A percentile compares a stretch with the other conserved stretches of the same genome.
Conservation (phyloP, 78 protist genomes). For the Pirum gemmata region DNA sequence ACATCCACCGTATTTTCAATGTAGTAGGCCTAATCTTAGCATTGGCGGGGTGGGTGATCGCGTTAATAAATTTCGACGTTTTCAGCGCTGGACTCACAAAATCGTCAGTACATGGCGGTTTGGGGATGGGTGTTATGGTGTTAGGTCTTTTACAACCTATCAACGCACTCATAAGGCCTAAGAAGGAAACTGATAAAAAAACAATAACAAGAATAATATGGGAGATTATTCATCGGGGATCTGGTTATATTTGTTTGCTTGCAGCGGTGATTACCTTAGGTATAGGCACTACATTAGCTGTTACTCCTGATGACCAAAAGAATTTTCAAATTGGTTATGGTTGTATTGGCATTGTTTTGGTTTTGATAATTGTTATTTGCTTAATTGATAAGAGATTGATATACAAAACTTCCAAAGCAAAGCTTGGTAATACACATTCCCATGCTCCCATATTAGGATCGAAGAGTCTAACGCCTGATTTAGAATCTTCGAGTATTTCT, state of each 20-base stretch:
- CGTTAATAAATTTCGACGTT: neutral
- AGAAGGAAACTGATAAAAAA: neutral
- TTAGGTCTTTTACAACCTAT: neutral
- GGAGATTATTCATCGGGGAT: neutral
- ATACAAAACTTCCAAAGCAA: no score
- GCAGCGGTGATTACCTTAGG: neutral
- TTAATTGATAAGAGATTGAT: no score
- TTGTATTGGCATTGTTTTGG: no score
- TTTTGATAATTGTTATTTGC: no score
- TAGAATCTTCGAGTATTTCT: no score
- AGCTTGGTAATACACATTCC: no score
- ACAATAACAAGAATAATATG: neutral
- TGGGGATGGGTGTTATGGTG: neutral
- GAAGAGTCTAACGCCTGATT: no score
- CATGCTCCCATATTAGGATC: no score
- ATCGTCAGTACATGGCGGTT: neutral
- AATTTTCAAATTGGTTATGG: neutral
- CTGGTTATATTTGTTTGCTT: neutral
- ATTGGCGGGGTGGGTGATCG: neutral
- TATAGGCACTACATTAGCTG: neutral
- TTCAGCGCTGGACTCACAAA: neutral
- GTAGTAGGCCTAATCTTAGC: neutral
- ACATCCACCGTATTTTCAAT: neutral
- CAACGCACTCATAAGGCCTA: neutral
- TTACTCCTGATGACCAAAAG: neutral